phyloP scores from a whole-genome alignment of 768 basidiomycete genomes.

The Xanthoconium purpureum region DNA sequence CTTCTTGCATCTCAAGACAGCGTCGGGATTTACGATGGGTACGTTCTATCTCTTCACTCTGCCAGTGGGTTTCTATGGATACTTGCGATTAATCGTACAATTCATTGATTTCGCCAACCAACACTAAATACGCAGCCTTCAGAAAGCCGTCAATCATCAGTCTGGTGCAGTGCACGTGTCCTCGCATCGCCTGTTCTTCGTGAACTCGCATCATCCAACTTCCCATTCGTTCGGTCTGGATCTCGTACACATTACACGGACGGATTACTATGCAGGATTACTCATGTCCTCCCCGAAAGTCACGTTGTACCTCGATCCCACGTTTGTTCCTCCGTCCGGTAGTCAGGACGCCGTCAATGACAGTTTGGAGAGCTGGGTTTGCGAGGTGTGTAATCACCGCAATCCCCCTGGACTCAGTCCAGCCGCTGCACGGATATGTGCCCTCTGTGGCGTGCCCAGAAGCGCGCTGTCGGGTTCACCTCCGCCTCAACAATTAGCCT shows the following conservation, averaged over 20 bases:
- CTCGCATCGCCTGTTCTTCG: slow-evolving; percentile 82
- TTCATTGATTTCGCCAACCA: slow-evolving; percentile 26
- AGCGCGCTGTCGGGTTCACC: slow-evolving; percentile 31
- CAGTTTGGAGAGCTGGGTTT: slow-evolving; percentile 69
- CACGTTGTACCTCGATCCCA: slow-evolving; percentile 61
- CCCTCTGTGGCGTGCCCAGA: slow-evolving; percentile 79
- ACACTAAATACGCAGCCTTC: slow-evolving; percentile 50
- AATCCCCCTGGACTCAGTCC: slow-evolving; percentile 79
- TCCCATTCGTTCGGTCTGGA: slow-evolving; percentile 65
- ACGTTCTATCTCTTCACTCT: slow-evolving; percentile 28
- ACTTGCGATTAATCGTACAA: slow-evolving; percentile 17
- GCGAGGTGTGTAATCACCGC: slow-evolving; percentile 81
- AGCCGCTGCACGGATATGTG: slow-evolving; percentile 64
- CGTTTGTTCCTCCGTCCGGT: slow-evolving; percentile 23
- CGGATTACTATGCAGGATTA: slow-evolving; percentile 87
- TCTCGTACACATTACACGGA: slow-evolving; percentile 63
- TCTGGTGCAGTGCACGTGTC: slow-evolving; percentile 70
- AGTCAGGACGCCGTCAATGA: slow-evolving; percentile 31
- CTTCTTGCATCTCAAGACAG: slow-evolving; percentile 67
- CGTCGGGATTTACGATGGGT: slow-evolving; percentile 94
- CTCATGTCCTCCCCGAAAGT: slow-evolving; percentile 89
- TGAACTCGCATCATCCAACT: slow-evolving; percentile 50
- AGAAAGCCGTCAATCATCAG: slow-evolving; percentile 82
- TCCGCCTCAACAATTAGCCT: slow-evolving; percentile 31
- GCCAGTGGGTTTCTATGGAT: slow-evolving; percentile 11